A percentile compares a stretch with the other conserved stretches of the same genome.
Conservation (phyloP, 2,329 filamentous ascomycete species). For the Chrysoporthe cubensis region DNA sequence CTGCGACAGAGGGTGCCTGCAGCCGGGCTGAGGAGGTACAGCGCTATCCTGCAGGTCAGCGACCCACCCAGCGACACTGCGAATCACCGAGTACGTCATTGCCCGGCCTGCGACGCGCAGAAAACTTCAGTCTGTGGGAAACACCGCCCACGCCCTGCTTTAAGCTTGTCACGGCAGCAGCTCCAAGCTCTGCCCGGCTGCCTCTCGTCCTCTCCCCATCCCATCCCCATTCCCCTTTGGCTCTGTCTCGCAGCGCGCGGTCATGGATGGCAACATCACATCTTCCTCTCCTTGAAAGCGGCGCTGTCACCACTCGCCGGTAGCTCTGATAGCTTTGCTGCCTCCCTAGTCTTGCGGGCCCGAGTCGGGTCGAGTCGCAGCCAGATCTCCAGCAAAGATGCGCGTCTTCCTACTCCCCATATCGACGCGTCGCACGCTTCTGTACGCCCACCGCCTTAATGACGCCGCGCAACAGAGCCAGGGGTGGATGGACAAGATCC, state of each 20-base stretch:
- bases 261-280: conserved; percentile 4
- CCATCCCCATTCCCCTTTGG: background rate
- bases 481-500: conserved; percentile 69
- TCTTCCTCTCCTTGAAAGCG: background rate
- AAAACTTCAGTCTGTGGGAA: conserved; percentile 1
- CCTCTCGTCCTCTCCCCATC: background rate
- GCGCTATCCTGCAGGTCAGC: background rate
- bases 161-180: conserved; percentile 2
- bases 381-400: conserved; percentile 59
- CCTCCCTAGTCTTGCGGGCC: background rate
- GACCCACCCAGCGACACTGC: conserved; percentile 3
- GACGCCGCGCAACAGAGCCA: conserved; percentile 55
- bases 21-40: background rate
- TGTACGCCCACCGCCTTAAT: conserved; percentile 84
- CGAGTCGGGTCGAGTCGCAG: background rate
- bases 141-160: background rate
- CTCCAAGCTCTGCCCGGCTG: background rate
- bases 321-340: background rate
- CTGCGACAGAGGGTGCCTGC: conserved; percentile 3
- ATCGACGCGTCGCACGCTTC: conserved; percentile 84
- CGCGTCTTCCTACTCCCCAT: conserved; percentile 92
- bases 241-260: background rate
- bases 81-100: background rate
- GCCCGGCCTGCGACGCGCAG: conserved; percentile 6
- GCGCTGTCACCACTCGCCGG: conserved; percentile 4